These are phyloP conservation scores for Staphylotrichum tortipilum DNA, from an alignment of 495 filamentous ascomycete species.

Conservation along the genomic window DNA sequence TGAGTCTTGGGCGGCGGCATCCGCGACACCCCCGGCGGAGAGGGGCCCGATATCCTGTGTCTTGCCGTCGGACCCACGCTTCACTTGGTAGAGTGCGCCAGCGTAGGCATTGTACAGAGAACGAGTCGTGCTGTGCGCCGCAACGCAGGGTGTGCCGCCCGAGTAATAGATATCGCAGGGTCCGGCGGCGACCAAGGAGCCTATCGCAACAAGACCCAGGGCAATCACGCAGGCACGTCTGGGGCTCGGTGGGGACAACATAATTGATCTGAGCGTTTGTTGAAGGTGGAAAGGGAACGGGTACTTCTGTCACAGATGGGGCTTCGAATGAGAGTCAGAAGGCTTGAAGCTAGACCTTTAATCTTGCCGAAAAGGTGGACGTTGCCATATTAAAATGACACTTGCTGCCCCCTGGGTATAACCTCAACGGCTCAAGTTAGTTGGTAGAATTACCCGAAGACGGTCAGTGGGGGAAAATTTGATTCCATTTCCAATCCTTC, in stretches of 20 bases:
- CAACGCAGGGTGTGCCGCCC: not conserved
- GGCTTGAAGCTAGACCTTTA: too few species aligned
- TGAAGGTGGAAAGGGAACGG: too few species aligned
- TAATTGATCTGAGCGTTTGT: not conserved
- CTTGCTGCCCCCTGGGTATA: too few species aligned
- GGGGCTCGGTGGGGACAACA: not conserved
- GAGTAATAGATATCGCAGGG: not conserved
- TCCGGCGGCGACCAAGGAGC: not conserved
- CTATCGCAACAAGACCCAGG: not conserved
- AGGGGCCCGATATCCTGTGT: not conserved
- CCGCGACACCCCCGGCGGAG: not conserved
- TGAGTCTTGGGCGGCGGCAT: not conserved
- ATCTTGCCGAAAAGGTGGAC: too few species aligned
- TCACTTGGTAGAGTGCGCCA: not conserved
- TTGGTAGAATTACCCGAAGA: too few species aligned
- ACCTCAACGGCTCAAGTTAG: too few species aligned
- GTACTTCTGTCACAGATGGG: too few species aligned
- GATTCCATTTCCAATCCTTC: too few species aligned
- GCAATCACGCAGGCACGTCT: not conserved
- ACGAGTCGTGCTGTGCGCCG: not conserved
- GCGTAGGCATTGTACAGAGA: not conserved
- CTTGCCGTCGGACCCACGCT: not conserved
- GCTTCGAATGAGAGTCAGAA: too few species aligned
- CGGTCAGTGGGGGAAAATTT: too few species aligned
- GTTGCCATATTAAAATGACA: too few species aligned